Conservation (phyloP, 495 filamentous ascomycete species). For the Xylaria telfairii region DNA sequence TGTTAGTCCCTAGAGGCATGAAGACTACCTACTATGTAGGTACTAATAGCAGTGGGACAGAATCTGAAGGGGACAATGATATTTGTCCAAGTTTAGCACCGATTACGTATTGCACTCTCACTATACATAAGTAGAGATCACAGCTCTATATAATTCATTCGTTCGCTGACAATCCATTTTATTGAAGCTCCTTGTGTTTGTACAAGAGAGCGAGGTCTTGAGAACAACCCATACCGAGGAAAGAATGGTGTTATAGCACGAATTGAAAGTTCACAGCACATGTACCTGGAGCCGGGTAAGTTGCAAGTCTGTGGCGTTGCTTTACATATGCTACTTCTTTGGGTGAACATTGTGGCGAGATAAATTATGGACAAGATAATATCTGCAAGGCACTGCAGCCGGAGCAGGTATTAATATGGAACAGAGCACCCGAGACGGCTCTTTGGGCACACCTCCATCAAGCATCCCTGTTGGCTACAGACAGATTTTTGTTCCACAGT, state of each 20-base stretch:
- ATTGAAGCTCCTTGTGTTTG: not conserved
- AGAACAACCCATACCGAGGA: not conserved
- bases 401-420: conserved; percentile 5
- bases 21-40: not conserved
- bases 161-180: not conserved
- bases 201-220: not conserved
- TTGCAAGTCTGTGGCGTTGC: not conserved
- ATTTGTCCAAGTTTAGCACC: no score
- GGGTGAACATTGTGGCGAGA: conserved; percentile 7
- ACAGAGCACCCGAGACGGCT: conserved; percentile 5
- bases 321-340: not conserved
- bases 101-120: not conserved
- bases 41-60: not conserved
- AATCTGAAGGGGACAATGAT: not conserved
- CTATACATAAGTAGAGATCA: no score
- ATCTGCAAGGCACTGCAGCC: conserved; percentile 13
- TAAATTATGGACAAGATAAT: not conserved
- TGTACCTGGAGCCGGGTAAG: not conserved
- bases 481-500: not conserved
- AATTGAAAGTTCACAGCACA: not conserved
- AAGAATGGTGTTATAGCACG: not conserved
- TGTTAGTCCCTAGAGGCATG: not conserved
- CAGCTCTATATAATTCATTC: no score
- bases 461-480: conserved; percentile 10
- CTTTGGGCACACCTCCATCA: not conserved